Base-by-base conservation (phyloP, 2,329 filamentous ascomycete species). In the Calycina herbarum region DNA sequence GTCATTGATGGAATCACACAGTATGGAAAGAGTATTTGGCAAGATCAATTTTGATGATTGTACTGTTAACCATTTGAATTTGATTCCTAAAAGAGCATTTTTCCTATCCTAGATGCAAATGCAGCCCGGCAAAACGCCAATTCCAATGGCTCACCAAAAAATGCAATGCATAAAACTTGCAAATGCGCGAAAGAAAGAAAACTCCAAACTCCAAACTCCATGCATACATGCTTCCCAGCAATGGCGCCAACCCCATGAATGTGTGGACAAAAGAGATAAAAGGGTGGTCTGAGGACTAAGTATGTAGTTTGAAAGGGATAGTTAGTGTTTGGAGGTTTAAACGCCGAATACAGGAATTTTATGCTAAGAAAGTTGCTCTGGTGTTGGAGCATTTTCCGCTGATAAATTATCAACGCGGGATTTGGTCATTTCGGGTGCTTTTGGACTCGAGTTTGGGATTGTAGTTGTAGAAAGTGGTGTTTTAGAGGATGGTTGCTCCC, bases 401-500 rank as follows among this genome's bases (percentile, higher is more conserved):
- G 48, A 54, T 54, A 27, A 11, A 10, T 54, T 54, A 54, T 54
- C 48, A 24, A 54, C 27, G 20, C 48, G 48, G 24, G 48, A 27
- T 24, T 54, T 54, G 20, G 13, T 54, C 48, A 54, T 24, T 54
- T 33, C 27, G 40, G 38, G 24, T 20, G 40, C 20, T 31, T 61
- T 31, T 61, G 38, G 48, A 24, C 29, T 42, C 31, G 40, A 31
- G 29, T 54, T 54, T 20, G 59, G 42, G 35, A 61, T 33, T 29
- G 59, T 27, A 17, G 40, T 31, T 24, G 59, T 11, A 13, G 48
- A 13, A 24, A 54, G 48, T 27, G 48, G 20, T 27, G 10, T 27
- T 24, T 51, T 20, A 4, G 48, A 10, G 48, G 68, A 63, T 13
- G 72, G 67, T 24, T 68, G 61, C 15, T 61, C 38, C 40, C 51